phyloP scores from a whole-genome alignment of 2,329 filamentous ascomycete genomes.

The Leptographium lundbergii region DNA sequence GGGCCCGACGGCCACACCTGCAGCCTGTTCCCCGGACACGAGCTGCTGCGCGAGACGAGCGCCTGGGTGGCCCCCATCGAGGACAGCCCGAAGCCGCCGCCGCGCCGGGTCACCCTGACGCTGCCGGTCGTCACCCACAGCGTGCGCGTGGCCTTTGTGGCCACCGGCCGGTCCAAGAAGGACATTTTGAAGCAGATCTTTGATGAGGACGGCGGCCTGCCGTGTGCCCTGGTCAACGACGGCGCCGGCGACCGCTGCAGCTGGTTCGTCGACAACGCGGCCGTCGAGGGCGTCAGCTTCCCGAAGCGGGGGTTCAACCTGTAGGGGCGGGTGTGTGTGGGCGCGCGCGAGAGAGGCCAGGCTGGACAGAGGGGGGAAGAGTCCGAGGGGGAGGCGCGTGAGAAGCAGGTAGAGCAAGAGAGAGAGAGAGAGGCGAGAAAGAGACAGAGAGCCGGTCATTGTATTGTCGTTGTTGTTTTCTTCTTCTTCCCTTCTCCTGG shows the following conservation, averaged over 20 bases:
- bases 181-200: slow-evolving; percentile 89
- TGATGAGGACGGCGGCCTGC: slow-evolving; percentile 65
- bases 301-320: slow-evolving; percentile 56
- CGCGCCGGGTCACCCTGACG: slow-evolving; percentile 81
- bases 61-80: slow-evolving; percentile 89
- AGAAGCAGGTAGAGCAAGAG: slow-evolving; percentile 40
- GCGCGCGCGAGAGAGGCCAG: background rate
- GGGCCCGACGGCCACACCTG: slow-evolving; percentile 96
- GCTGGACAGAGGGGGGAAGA: background rate
- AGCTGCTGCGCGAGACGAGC: slow-evolving; percentile 69
- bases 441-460: background rate
- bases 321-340: slow-evolving; percentile 14
- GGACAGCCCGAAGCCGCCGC: slow-evolving; percentile 89
- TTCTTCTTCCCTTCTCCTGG: background rate
- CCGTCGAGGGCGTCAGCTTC: slow-evolving; percentile 74
- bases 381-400: background rate
- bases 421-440: background rate
- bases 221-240: slow-evolving; percentile 80
- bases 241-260: slow-evolving; percentile 73
- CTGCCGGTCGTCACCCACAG: slow-evolving; percentile 83
- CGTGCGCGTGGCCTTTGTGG: slow-evolving; percentile 79
- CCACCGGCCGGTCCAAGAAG: slow-evolving; percentile 81
- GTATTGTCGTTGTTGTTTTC: background rate
- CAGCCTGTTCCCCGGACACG: slow-evolving; percentile 85
- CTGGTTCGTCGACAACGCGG: slow-evolving; percentile 87